Evolutionary conservation across 2,329 filamentous ascomycete genomes (phyloP).

Genomic region (Cordyceps cicadae): DNA sequence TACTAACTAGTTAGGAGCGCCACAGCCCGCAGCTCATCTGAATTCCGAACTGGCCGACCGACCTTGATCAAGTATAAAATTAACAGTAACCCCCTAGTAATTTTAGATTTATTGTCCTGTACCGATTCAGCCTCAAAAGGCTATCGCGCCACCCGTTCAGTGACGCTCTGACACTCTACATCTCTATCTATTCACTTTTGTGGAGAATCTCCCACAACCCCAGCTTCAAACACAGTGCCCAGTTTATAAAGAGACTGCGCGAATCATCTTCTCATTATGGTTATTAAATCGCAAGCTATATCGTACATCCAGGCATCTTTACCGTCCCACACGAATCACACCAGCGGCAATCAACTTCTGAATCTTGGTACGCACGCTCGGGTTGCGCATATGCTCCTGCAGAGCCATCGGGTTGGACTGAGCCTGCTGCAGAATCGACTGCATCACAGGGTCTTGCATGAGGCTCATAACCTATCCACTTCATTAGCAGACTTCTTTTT

Average conservation of each 20-base stretch:
- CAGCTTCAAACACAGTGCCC: neutral
- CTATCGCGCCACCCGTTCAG: too few species aligned
- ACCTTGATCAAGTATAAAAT: too few species aligned
- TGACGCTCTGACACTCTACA: too few species aligned
- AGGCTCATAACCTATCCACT: conserved; percentile 65
- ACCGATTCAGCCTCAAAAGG: too few species aligned
- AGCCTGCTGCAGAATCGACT: conserved; percentile 92
- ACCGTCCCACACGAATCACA: conserved; percentile 67
- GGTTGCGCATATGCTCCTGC: conserved; percentile 95
- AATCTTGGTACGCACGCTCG: conserved; percentile 74
- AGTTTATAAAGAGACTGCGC: neutral
- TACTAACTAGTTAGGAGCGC: too few species aligned
- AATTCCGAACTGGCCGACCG: neutral
- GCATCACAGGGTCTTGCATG: conserved; percentile 95
- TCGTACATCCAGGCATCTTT: conserved; percentile 6
- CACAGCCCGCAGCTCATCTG: neutral
- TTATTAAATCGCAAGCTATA: conserved; percentile 6
- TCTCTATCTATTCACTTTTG: too few species aligned
- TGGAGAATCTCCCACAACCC: neutral
- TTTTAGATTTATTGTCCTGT: too few species aligned
- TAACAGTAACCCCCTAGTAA: too few species aligned
- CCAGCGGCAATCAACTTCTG: conserved; percentile 91
- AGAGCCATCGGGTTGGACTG: conserved; percentile 87
- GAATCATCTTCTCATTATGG: conserved; percentile 11
- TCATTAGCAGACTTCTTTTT: conserved; percentile 20